phyloP scores from a whole-genome alignment of 805 yeast species.

The Zygosaccharomyces bisporus region DNA sequence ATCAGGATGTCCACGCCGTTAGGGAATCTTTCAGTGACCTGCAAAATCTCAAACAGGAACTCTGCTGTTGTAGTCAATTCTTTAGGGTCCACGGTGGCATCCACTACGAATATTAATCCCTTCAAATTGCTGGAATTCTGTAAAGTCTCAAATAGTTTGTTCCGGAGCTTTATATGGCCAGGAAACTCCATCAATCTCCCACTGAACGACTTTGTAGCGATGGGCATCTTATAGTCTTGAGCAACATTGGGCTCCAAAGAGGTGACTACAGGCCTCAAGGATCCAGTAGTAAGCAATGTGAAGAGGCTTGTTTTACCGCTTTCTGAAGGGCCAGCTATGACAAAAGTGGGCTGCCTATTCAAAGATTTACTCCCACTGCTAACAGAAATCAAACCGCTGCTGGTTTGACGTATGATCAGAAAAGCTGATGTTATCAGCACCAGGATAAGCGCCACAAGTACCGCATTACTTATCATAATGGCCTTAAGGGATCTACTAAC shows the following conservation, averaged over 20 bases:
- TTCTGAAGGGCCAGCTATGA: conserved; percentile 60
- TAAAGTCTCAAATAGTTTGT: conserved; percentile 49
- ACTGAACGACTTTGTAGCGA: conserved; percentile 36
- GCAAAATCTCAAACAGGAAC: conserved; percentile 55
- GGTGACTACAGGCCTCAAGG: conserved; percentile 42
- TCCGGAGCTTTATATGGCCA: conserved; percentile 75
- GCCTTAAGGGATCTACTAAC: background rate
- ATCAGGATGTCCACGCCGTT: conserved; percentile 71
- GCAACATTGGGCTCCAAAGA: conserved; percentile 48
- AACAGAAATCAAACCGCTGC: conserved; percentile 16
- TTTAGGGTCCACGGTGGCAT: conserved; percentile 56
- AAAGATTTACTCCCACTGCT: conserved; percentile 11
- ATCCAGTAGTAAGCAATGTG: conserved; percentile 33
- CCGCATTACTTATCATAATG: conserved; percentile 17
- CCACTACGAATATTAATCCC: conserved; percentile 77
- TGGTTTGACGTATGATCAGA: conserved; percentile 18
- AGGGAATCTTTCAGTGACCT: conserved; percentile 55
- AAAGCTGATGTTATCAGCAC: conserved; percentile 21
- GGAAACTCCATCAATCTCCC: conserved; percentile 75
- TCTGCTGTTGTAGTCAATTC: conserved; percentile 52
- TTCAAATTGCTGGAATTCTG: conserved; percentile 44
- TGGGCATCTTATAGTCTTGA: conserved; percentile 40
- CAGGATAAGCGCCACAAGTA: conserved; percentile 18
- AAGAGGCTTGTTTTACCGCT: conserved; percentile 66
- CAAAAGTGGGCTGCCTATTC: conserved; percentile 46